Evolutionary conservation across 257 asterid species (phyloP).

Genomic region (Gentiana dahurica): DNA sequence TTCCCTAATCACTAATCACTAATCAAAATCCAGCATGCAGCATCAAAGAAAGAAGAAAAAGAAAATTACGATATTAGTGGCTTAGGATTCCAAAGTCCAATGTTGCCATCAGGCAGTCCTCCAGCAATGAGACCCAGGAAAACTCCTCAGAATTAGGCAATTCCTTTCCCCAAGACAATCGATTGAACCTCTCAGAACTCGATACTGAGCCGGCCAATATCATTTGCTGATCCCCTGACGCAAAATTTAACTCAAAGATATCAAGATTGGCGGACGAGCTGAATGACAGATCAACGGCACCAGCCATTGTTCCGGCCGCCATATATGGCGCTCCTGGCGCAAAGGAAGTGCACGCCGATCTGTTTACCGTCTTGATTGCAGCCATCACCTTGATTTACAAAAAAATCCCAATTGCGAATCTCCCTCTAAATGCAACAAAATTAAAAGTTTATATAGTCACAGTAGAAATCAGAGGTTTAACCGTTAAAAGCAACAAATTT

Average conservation of each 20-base stretch:
- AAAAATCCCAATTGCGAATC: conserved; percentile 12
- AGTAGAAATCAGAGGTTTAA: neutral
- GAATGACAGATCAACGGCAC: conserved; percentile 97
- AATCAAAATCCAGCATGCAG: neutral
- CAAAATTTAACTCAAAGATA: conserved; percentile 81
- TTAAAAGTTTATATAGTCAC: no score
- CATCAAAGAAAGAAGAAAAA: neutral
- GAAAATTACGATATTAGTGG: conserved; percentile 55
- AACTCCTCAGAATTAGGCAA: conserved; percentile 57
- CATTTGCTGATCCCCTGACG: conserved; percentile 68
- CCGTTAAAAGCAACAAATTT: no score
- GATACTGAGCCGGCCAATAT: conserved; percentile 49
- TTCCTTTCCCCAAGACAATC: conserved; percentile 75
- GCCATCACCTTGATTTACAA: conserved; percentile 45
- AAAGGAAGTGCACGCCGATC: conserved; percentile 96
- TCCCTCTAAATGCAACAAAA: neutral
- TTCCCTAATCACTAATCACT: no score
- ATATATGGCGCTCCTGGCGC: conserved; percentile 76
- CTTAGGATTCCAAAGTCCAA: conserved; percentile 93
- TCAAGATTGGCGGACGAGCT: conserved; percentile 93
- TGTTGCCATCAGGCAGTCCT: conserved; percentile 90
- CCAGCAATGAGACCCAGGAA: conserved; percentile 84
- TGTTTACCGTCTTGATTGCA: conserved; percentile 58
- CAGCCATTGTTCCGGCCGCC: conserved; percentile 99
- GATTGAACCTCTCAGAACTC: conserved; percentile 80